Evolutionary conservation across 306 rosid genomes (phyloP), one percentile per base, ranked within the genome.

Genomic region (Fragaria iinumae): DNA sequence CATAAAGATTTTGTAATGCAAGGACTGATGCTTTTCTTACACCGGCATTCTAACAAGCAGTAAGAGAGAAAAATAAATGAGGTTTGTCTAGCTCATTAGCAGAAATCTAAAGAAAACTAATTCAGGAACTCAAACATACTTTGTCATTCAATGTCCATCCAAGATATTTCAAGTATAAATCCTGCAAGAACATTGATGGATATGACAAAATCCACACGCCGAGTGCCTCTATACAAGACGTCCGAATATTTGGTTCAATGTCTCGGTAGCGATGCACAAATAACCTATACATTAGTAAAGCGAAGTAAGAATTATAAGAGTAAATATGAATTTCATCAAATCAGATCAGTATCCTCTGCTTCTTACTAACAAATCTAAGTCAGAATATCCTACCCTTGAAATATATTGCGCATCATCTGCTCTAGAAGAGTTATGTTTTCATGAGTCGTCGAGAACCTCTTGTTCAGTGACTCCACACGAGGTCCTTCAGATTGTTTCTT

Each of bases 201-300:
- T 95, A 92, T 56, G 96, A 92, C 79, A 92, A 87, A 88, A 95
- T 84, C 98, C 98, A 95, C 67, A 83, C 88, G 43, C 98, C 98
- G 77, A 95, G 75, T 50, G 98, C 88, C 85, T 95, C 95, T 71
- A 95, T 92, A 88, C 98, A 95, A 47, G 91, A 87, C 81, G 84
- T 92, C 80, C 98, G 86, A 78, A 95, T 95, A 83, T 87, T 90
- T 77, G 95, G 87, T 77, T 95, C 98, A 83, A 89, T 87, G 82
- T 95, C 98, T 79, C 98, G 87, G 86, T 92, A 95, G 29, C 98
- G 98, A 80, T 95, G 98, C 84, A 95, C 97, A 87, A 95, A 95
- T 83, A 95, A 92, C 90, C 98, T 95, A 8, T 32, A 83, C 88
- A 87, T 78, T 23, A 67, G 57, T 67, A 29, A 6, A 72, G 48